Evolutionary conservation across 2,329 filamentous ascomycete species (phyloP), one percentile per base, ranked within the genome.

Genomic region (Cladosporium sp.): DNA sequence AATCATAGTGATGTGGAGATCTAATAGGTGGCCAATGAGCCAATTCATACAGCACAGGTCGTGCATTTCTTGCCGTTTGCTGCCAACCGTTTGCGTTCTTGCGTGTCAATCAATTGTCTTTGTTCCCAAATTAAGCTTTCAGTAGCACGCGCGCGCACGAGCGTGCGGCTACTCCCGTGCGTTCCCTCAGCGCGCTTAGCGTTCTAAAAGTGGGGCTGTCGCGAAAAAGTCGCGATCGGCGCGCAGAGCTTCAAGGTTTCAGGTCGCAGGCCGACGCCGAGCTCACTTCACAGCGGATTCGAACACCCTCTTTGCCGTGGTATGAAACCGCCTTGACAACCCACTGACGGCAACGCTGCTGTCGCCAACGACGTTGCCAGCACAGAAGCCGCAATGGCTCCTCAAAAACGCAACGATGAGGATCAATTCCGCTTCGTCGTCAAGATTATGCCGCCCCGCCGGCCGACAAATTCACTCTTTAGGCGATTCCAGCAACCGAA

Each of bases 381-480:
- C 7, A 31, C n/a, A 32, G 22, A 14, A 22, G 46, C n/a, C 16
- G n/a, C 22, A 13, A 50, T 50, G 48, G 32, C 48, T 37, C 31
- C 48, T n/a, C 16, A 38, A 3, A 28, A 33, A 19, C 13, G 13
- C 18, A 33, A 45, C 19, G 43, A 40, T 2, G 43, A 45, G 34
- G 40, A 43, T 4, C 19, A 40, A 33, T 52, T 52, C 28, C 49
- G 49, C 32, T 52, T 52, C 35, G 34, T 38, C n/a, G 43, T 52
- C 19, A 52, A 52, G 49, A 46, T 52, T 9, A 52, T 52, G 49
- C 49, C 49, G 42, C 49, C 49, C 34, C 42, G 43, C 2, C 49
- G 49, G 14, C 42, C 43, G 7, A 41, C 49, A 31, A 52, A 46
- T 32, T 43, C 48, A 37, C 48, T 50, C 32, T 38, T 43, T 13